Evolutionary conservation across 2,329 filamentous ascomycete species (phyloP).

Genomic region (Trichoderma asperellum): DNA sequence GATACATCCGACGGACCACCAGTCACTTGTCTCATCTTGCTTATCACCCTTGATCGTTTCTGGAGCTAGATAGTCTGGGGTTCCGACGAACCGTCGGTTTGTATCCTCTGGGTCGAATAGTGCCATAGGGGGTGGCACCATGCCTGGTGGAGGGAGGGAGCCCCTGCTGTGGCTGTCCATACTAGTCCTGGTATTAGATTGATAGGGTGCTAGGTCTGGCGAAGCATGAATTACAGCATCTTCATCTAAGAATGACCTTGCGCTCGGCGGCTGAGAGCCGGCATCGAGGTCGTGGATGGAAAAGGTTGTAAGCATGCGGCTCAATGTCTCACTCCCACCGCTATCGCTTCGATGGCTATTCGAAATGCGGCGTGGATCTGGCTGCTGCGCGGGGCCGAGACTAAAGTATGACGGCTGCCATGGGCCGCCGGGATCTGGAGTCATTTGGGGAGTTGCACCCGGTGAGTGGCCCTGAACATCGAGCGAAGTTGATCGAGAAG

Average conservation of each 20-base stretch:
- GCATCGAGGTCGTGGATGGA: constrained; percentile 67
- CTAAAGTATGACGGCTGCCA: constrained; percentile 93
- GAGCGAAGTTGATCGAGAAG: constrained; percentile 90
- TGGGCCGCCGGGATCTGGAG: constrained; percentile 67
- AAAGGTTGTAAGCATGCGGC: constrained; percentile 80
- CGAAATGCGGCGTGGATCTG: constrained; percentile 71
- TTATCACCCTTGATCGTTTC: constrained; percentile 95
- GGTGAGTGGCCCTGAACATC: constrained; percentile 86
- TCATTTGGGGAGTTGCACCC: constrained; percentile 82
- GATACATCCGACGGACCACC: constrained; percentile 99
- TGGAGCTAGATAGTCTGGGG: constrained; percentile 93
- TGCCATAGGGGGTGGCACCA: constrained; percentile 90
- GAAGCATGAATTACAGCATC: constrained; percentile 74
- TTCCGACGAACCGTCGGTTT: constrained; percentile 91
- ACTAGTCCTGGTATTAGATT: constrained; percentile 38
- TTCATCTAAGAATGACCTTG: constrained; percentile 71
- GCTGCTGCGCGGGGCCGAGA: constrained; percentile 56
- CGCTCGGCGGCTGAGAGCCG: constrained; percentile 49
- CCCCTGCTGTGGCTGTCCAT: constrained; percentile 42
- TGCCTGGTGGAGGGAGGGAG: constrained; percentile 57
- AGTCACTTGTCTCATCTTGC: constrained; percentile 98
- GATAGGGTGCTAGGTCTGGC: constrained; percentile 68
- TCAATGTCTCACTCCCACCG: constrained; percentile 82
- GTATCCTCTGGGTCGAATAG: constrained; percentile 95
- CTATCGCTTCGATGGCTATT: constrained; percentile 84